Base-by-base conservation (phyloP, 176 grass and related monocot genomes). In the Secale cereale region DNA sequence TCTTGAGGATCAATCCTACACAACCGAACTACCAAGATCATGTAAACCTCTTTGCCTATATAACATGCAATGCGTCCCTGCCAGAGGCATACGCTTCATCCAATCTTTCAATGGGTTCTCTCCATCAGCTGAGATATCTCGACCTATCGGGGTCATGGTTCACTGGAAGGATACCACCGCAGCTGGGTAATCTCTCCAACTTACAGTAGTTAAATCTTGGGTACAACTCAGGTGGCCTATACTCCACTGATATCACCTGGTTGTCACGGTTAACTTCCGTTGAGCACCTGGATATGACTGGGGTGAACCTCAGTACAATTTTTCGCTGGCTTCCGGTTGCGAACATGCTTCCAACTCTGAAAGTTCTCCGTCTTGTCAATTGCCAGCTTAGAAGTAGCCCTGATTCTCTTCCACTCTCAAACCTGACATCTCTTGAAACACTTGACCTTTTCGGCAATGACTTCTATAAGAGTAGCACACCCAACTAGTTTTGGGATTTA, bases 181-280 rank as follows among this genome's bases (percentile, higher is more conserved):
- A 89, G 22, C 54, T 92, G 17, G 83, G 90, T 82, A 92, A 92
- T 29, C 87, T 89, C 78, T 86, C 83, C 6, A 86, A 81, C 36
- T 20, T 89, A 32, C 25, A 0, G 8, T 68, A 89, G 61, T 29
- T 89, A 1, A 30, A 6, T 70, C 16, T 86, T 59, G 2, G 0
- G 19, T 6, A 13, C 16, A 17, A 41, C 23, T n/a, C n/a, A n/a
- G n/a, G n/a, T n/a, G n/a, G n/a, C n/a, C n/a, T n/a, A 63, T 63
- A 63, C 4, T 63, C 60, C 1, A 28, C 11, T 0, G 25, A 63
- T 63, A 65, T 84, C 40, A 43, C 40, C 0, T 87, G 85, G 85
- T 12, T 87, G 13, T 52, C 77, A 16, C 10, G 43, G 22, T 71
- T 87, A n/a, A 37, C 57, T 28, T 67, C 30, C 2, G 45, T 81